Percentiles rank a stretch among this genome's conserved stretches.
Evolutionary conservation across 2,329 filamentous ascomycete species (phyloP).

Genomic region (Botrytis hyacinthi): DNA sequence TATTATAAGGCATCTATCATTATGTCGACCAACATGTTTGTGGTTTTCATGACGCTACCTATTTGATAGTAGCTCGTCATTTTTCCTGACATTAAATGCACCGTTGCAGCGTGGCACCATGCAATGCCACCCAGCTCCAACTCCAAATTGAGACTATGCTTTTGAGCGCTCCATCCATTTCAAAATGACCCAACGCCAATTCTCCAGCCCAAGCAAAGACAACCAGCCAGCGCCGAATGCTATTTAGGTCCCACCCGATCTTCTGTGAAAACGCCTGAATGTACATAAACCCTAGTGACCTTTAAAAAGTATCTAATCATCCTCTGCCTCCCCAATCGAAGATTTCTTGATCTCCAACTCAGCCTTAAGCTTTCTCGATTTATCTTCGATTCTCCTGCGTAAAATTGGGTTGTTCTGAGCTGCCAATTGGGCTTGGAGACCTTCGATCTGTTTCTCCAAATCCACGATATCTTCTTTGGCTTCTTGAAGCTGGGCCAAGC

Average conservation of each 20-base stretch:
- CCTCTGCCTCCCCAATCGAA: slow-evolving; percentile 40
- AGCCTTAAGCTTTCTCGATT: slow-evolving; percentile 50
- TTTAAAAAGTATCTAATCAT: slow-evolving; percentile 22
- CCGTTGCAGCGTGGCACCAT: neutral
- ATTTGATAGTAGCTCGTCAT: neutral
- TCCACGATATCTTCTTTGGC: slow-evolving; percentile 54
- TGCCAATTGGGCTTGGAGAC: slow-evolving; percentile 44
- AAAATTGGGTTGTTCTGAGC: slow-evolving; percentile 49
- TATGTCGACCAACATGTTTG: neutral
- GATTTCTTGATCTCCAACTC: slow-evolving; percentile 53
- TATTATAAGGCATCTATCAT: slow-evolving; percentile 16
- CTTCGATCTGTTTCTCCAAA: slow-evolving; percentile 49
- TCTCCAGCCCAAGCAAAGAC: neutral
- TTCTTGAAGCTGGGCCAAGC: slow-evolving; percentile 47
- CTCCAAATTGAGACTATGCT: neutral
- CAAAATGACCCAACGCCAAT: neutral
- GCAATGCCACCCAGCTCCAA: neutral
- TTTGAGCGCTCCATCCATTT: neutral
- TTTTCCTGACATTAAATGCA: neutral
- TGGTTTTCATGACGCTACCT: neutral
- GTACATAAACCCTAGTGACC: neutral
- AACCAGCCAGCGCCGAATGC: neutral
- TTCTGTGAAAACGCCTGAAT: neutral
- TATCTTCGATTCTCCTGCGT: slow-evolving; percentile 48
- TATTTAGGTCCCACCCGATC: neutral